These are phyloP conservation scores for Geotrichum citri-aurantii DNA, from an alignment of 1,139 yeast species.

Conservation along the genomic window DNA sequence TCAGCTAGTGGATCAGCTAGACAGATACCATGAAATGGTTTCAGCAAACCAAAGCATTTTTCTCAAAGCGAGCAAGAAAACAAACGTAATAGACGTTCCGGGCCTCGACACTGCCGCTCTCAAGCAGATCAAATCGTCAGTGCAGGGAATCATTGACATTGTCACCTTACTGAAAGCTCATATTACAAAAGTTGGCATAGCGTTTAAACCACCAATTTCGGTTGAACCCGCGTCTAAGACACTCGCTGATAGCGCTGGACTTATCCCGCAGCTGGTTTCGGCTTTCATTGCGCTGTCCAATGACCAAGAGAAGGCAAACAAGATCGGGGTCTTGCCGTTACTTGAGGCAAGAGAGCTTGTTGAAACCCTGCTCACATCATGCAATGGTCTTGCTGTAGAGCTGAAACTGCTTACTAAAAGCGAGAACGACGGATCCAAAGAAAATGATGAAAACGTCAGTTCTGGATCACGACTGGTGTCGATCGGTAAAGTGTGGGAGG, in stretches of 20 bases:
- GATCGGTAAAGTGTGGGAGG: conserved; percentile 18
- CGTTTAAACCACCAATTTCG: conserved; percentile 58
- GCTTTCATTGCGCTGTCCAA: conserved; percentile 8
- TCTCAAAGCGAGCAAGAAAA: conserved; percentile 1
- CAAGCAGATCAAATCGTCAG: conserved; percentile 37
- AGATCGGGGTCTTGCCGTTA: conserved; percentile 5
- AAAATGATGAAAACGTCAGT: not conserved
- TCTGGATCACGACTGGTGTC: conserved; percentile 10
- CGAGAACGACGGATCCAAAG: not conserved
- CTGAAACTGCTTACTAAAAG: not conserved
- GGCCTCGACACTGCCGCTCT: not conserved
- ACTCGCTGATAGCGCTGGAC: conserved; percentile 45
- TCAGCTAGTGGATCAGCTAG: conserved; percentile 7
- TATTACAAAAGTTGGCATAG: conserved; percentile 70
- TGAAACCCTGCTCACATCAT: conserved; percentile 8
- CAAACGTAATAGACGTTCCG: conserved; percentile 2
- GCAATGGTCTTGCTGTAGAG: conserved; percentile 7
- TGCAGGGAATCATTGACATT: conserved; percentile 48
- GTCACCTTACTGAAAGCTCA: conserved; percentile 64
- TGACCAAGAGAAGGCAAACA: conserved; percentile 5
- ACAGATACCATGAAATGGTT: not conserved
- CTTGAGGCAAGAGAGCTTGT: conserved; percentile 5
- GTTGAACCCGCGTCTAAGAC: conserved; percentile 50
- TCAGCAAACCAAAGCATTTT: conserved; percentile 4
- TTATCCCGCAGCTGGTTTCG: conserved; percentile 23